phyloP scores from a whole-genome alignment of 306 rosid species.

The Inga oerstediana region DNA sequence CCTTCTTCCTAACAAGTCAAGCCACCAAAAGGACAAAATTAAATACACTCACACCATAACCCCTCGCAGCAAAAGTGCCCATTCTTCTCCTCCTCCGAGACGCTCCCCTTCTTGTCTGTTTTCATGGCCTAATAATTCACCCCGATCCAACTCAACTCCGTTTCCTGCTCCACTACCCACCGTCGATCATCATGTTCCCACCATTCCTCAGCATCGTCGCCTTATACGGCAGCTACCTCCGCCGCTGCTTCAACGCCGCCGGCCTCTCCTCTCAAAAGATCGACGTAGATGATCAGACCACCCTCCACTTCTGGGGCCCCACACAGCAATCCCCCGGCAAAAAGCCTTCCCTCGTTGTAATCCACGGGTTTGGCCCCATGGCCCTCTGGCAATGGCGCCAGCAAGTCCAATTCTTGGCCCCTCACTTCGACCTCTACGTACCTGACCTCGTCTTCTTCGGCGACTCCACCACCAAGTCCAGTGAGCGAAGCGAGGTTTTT shows the following conservation, averaged over 20 bases:
- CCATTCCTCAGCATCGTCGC: constrained; percentile 60
- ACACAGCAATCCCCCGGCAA: constrained; percentile 5
- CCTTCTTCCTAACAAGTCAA: constrained; percentile 9
- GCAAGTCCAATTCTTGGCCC: constrained; percentile 68
- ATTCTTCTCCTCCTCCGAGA: not conserved
- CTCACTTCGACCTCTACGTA: constrained; percentile 67
- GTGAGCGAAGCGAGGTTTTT: constrained; percentile 60
- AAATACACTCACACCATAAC: not conserved
- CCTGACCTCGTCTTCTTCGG: constrained; percentile 91
- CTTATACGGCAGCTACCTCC: constrained; percentile 59
- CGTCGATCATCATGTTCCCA: constrained; percentile 49
- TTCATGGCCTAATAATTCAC: not conserved
- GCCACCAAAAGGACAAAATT: not conserved
- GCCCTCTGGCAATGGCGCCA: constrained; percentile 88
- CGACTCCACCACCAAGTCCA: constrained; percentile 55
- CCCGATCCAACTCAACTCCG: not conserved
- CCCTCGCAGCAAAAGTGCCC: not conserved
- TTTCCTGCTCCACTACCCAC: not conserved
- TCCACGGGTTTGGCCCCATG: constrained; percentile 88
- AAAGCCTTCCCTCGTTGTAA: constrained; percentile 55
- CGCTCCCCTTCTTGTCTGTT: not conserved
- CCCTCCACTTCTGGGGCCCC: constrained; percentile 79
- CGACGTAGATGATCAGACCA: constrained; percentile 55
- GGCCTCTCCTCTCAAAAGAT: constrained; percentile 62
- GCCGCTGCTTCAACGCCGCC: constrained; percentile 66